Evolutionary conservation across 2,329 filamentous ascomycete species (phyloP).

Genomic region (Penicillium griseofulvum): DNA sequence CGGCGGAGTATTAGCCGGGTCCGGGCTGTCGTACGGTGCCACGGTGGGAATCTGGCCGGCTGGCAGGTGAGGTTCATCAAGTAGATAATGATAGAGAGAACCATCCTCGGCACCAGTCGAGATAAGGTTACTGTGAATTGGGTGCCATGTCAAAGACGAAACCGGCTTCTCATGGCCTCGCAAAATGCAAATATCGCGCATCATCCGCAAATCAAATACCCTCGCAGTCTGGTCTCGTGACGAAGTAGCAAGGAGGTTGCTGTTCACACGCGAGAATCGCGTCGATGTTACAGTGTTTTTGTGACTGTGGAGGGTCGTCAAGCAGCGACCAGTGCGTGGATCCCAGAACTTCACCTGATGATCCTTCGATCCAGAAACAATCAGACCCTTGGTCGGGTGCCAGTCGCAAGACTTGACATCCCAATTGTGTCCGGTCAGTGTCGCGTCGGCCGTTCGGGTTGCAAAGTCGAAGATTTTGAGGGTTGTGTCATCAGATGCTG

Average conservation of each 20-base stretch:
- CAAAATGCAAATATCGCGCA: slow-evolving; percentile 92
- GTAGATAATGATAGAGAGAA: slow-evolving; percentile 86
- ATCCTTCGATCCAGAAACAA: slow-evolving; percentile 96
- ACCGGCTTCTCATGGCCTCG: slow-evolving; percentile 97
- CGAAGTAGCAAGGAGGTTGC: slow-evolving; percentile 82
- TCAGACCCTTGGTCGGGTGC: slow-evolving; percentile 90
- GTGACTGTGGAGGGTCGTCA: slow-evolving; percentile 92
- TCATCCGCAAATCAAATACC: slow-evolving; percentile 94
- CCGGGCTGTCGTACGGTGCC: slow-evolving; percentile 80
- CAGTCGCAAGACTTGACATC: slow-evolving; percentile 96
- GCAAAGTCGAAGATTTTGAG: slow-evolving; percentile 97
- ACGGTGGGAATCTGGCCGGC: slow-evolving; percentile 67
- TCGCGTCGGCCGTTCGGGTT: slow-evolving; percentile 75
- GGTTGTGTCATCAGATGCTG: slow-evolving; percentile 87
- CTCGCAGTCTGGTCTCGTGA: slow-evolving; percentile 90
- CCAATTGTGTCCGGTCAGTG: slow-evolving; percentile 92
- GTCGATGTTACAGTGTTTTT: slow-evolving; percentile 97
- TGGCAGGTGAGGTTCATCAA: slow-evolving; percentile 89
- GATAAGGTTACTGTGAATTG: slow-evolving; percentile 82
- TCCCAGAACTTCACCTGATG: slow-evolving; percentile 98
- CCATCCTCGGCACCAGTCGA: slow-evolving; percentile 90
- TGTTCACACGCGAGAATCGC: slow-evolving; percentile 80
- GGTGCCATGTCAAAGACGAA: slow-evolving; percentile 89
- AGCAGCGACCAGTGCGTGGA: slow-evolving; percentile 81
- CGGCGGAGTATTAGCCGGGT: slow-evolving; percentile 73